Percentiles rank a stretch among this genome's conserved stretches.
Evolutionary conservation across 2,329 filamentous ascomycete genomes (phyloP).

Genomic region (Ophiostoma triangulosporum): DNA sequence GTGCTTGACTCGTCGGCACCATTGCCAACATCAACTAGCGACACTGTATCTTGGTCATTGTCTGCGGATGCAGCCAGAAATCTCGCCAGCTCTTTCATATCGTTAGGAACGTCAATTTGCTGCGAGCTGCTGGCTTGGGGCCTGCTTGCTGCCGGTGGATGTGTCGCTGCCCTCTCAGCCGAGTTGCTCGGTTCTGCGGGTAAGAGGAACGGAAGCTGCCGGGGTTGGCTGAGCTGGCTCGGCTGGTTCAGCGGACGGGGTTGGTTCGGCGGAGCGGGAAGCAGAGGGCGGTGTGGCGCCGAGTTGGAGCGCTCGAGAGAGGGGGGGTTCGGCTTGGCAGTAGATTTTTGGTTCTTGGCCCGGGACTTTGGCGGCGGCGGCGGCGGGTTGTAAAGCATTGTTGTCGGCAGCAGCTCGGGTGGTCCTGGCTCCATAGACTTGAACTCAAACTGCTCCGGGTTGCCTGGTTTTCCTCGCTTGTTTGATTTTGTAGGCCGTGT

Average conservation of each 20-base stretch:
- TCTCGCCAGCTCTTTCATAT: slow-evolving; percentile 7
- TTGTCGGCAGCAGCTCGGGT: slow-evolving; percentile 28
- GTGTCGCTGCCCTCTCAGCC: background rate
- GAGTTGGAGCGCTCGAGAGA: slow-evolving; percentile 13
- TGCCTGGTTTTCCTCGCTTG: slow-evolving; percentile 9
- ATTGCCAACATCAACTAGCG: background rate
- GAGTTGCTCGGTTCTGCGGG: background rate
- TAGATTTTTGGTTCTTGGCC: slow-evolving; percentile 3
- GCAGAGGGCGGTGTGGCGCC: background rate
- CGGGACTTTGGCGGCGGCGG: slow-evolving; percentile 6
- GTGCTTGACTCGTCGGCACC: background rate
- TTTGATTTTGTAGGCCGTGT: slow-evolving; percentile 17
- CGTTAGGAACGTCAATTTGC: slow-evolving; percentile 3
- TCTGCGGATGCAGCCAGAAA: slow-evolving; percentile 5
- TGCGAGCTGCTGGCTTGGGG: background rate
- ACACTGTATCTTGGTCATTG: background rate
- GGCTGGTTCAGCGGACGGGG: background rate
- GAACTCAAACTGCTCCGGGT: slow-evolving; percentile 19
- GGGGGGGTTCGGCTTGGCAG: background rate
- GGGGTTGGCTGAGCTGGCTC: background rate
- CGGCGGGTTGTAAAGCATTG: slow-evolving; percentile 29
- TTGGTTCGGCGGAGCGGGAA: background rate
- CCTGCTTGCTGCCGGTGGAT: background rate
- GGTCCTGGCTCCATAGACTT: slow-evolving; percentile 30
- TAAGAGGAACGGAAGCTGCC: background rate